Base-by-base conservation (phyloP, 2,329 filamentous ascomycete genomes). In the Trichoderma breve region DNA sequence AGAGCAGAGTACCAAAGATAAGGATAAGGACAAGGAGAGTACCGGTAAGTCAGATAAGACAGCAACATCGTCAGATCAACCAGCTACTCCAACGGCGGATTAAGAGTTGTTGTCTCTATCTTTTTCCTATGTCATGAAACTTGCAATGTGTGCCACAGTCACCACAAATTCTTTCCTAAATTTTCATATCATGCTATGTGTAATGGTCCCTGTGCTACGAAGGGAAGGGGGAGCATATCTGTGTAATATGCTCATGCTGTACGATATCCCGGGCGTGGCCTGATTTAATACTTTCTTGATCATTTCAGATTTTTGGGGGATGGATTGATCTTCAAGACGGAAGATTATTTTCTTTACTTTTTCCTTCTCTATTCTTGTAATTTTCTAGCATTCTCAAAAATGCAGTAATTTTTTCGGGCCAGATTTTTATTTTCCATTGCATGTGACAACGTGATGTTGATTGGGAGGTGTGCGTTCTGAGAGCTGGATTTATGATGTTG, bases 1-100 rank as follows among this genome's bases (percentile, higher is more conserved):
- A n/a, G 60, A 68, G 64, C 63, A 72, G 34, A 76, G 76, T 30
- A 63, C 73, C 30, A 70, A 72, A 18, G 69, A 74, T 9, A 71
- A 74, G 67, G 63, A 74, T 21, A 70, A 74, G 39, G 55, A 69
- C 30, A 64, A 36, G 28, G 63, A 39, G 24, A 57, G 64, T 70
- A 39, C 39, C 30, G 43, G 69, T 57, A 70, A 72, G 30, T 55
- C 63, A 32, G 72, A 61, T 32, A 53, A 70, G 15, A 43, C 57
- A 58, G 4, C 47, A 43, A 1, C 51, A 6, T 57, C 64, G 9
- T 67, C 51, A 61, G 64, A 21, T 51, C n/a, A 57, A 12, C 6
- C 64, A 28, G 36, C 51, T 18, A 39, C 64, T 39, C 24, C 32
- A 2, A 15, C 9, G 1, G 12, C 4, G 24, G 53, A 57, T 21